Percentiles rank a stretch among this genome's conserved stretches.
Conservation (phyloP, 108 stramenopile genomes). For the Skeletonema menzelii region DNA sequence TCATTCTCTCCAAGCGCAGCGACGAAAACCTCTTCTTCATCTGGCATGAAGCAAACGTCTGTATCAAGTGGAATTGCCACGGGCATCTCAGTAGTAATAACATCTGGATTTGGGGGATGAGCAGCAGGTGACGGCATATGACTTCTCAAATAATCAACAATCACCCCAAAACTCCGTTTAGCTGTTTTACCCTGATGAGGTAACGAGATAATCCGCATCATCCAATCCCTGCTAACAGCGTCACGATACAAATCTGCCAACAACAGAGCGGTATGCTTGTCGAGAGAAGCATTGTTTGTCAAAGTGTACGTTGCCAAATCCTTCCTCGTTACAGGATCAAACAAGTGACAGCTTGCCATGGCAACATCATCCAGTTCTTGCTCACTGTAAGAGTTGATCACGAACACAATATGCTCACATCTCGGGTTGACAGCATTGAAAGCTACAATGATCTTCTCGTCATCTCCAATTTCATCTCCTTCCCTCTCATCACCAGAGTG, state of each 20-base stretch:
- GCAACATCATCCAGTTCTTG: constrained; percentile 55
- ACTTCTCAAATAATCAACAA: constrained; percentile 17
- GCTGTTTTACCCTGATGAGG: constrained; percentile 38
- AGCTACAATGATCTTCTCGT: constrained; percentile 42
- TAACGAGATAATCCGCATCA: constrained; percentile 37
- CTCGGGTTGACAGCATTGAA: constrained; percentile 30
- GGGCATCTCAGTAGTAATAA: constrained; percentile 21
- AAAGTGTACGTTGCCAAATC: constrained; percentile 51
- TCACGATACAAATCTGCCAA: constrained; percentile 48
- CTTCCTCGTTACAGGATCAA: constrained; percentile 33
- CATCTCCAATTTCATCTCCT: constrained; percentile 47
- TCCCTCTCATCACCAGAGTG: constrained; percentile 53
- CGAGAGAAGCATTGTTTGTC: constrained; percentile 31
- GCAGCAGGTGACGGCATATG: constrained; percentile 1
- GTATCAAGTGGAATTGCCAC: constrained; percentile 9
- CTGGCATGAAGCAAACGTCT: constrained; percentile 1
- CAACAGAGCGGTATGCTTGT: constrained; percentile 42
- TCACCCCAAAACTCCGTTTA: not conserved
- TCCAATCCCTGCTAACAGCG: constrained; percentile 27
- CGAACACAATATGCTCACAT: constrained; percentile 42
- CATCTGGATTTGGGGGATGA: constrained; percentile 9
- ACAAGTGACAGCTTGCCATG: constrained; percentile 49
- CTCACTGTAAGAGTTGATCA: constrained; percentile 52
- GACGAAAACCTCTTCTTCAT: not conserved
- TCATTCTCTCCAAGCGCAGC: not conserved